Conservation (phyloP, 2,329 filamentous ascomycete genomes). For the Apiospora arundinis region DNA sequence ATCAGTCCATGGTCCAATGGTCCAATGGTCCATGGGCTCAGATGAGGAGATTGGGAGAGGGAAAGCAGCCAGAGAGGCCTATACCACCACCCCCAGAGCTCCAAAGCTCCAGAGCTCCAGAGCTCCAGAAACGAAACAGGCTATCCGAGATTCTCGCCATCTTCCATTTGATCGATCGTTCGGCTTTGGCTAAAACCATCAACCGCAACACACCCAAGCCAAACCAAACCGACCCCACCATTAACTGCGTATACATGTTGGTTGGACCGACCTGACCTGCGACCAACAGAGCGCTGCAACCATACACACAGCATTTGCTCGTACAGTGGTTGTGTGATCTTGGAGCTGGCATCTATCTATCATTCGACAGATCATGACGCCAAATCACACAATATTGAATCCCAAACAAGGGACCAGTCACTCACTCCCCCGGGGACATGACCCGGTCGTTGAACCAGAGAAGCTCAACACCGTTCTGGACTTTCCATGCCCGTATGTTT, state of each 20-base stretch:
- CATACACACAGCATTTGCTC: neutral
- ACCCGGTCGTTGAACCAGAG: neutral
- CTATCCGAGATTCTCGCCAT: constrained; percentile 18
- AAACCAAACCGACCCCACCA: constrained; percentile 11
- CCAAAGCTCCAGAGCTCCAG: too few species aligned
- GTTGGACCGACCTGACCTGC: constrained; percentile 16
- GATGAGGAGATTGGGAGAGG: neutral
- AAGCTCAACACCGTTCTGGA: neutral
- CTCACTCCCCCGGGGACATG: neutral
- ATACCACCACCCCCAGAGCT: too few species aligned
- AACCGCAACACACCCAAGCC: neutral
- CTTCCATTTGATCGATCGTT: neutral
- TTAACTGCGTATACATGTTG: too few species aligned
- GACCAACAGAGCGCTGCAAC: constrained; percentile 19
- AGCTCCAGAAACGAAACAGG: constrained; percentile 12
- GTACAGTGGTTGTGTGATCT: constrained; percentile 3
- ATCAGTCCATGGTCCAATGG: too few species aligned
- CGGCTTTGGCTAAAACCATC: constrained; percentile 13
- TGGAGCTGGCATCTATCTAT: neutral
- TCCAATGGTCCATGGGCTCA: too few species aligned
- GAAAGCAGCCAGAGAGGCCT: neutral
- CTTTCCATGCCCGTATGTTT: neutral
- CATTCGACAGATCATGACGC: constrained; percentile 10
- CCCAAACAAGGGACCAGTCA: neutral
- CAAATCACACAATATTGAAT: constrained; percentile 1